Evolutionary conservation across 1,284 basidiomycete genomes (phyloP).

Genomic region (Pterulicium gracile): DNA sequence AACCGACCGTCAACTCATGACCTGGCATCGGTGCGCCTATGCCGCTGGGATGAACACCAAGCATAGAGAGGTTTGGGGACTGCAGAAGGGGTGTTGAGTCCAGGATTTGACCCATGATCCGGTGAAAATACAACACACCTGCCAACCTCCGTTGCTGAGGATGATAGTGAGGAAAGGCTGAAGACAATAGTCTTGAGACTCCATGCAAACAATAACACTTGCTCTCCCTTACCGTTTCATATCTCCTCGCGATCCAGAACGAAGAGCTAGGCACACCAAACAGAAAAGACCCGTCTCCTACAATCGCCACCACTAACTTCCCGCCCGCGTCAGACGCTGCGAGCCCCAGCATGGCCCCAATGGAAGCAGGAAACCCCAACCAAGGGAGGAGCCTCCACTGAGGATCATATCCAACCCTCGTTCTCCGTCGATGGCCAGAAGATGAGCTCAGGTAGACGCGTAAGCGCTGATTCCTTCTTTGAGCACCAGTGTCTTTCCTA

Average conservation of each 20-base stretch:
- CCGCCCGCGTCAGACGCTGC: constrained; percentile 16
- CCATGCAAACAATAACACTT: too few relatives aligned
- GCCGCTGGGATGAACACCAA: constrained; percentile 51
- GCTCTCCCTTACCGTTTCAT: constrained; percentile 54
- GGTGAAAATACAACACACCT: constrained; percentile 22
- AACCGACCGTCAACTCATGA: constrained; percentile 45
- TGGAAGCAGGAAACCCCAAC: constrained; percentile 56
- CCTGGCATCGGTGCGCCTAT: constrained; percentile 37
- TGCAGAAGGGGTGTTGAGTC: constrained; percentile 15
- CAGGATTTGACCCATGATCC: background rate
- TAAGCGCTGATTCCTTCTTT: constrained; percentile 59
- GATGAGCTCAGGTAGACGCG: constrained; percentile 40
- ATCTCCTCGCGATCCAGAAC: constrained; percentile 61
- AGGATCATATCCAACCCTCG: constrained; percentile 36
- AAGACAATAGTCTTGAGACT: background rate
- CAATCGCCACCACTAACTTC: constrained; percentile 44
- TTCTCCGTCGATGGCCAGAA: constrained; percentile 29
- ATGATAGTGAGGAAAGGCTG: constrained; percentile 64
- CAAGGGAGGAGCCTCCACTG: constrained; percentile 51
- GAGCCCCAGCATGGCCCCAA: constrained; percentile 44
- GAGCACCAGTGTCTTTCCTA: constrained; percentile 33
- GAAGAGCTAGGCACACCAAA: constrained; percentile 56
- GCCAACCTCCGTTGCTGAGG: constrained; percentile 66
- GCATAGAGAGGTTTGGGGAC: constrained; percentile 54
- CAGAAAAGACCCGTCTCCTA: constrained; percentile 60